Evolutionary conservation across 2,329 filamentous ascomycete species (phyloP).

Genomic region (Aureobasidium sp.): DNA sequence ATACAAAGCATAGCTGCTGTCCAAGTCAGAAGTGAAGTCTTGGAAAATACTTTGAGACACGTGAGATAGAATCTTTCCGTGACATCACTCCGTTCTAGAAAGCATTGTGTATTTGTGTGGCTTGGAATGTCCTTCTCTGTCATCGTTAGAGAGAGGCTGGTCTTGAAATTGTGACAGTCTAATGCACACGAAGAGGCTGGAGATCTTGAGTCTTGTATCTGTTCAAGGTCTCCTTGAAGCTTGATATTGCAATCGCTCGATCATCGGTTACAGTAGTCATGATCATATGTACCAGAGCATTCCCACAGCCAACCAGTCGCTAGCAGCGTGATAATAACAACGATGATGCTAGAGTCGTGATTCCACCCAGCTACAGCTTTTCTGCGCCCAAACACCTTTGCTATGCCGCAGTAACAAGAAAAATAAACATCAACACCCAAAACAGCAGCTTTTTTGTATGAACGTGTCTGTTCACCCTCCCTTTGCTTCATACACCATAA

Average conservation of each 20-base stretch:
- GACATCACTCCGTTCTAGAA: no score
- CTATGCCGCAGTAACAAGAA: neutral
- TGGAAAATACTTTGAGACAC: no score
- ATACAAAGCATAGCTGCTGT: no score
- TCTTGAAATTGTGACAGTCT: neutral
- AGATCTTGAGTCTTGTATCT: neutral
- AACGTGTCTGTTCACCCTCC: neutral
- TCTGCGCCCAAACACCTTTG: constrained; percentile 4
- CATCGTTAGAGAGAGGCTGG: no score
- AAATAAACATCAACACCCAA: neutral
- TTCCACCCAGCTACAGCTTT: neutral
- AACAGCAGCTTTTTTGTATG: constrained; percentile 5
- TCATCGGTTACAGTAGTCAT: constrained; percentile 1
- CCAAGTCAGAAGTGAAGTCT: no score
- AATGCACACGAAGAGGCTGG: neutral
- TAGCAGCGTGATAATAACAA: neutral
- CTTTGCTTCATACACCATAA: neutral
- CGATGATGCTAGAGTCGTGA: neutral
- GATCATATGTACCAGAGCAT: neutral
- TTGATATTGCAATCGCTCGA: neutral
- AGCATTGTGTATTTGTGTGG: no score
- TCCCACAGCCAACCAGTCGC: neutral
- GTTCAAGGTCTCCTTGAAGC: neutral
- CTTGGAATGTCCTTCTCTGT: no score
- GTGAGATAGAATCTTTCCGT: no score